Percentiles rank a stretch among this genome's conserved stretches.
Conservation (phyloP, 257 asterid species). For the Plantago elongata region DNA sequence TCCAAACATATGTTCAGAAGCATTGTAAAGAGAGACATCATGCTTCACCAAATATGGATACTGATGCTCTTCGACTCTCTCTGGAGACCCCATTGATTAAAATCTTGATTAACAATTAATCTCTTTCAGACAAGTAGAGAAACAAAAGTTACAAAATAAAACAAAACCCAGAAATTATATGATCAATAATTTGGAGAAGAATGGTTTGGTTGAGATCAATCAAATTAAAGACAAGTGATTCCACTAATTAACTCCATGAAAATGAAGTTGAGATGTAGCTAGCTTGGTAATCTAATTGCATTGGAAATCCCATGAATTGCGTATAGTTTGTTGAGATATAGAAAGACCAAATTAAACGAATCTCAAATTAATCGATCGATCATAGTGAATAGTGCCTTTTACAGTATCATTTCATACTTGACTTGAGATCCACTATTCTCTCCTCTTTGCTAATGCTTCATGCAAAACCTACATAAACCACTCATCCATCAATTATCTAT, state of each 20-base stretch:
- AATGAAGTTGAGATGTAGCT: not conserved
- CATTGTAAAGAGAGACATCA: slow-evolving; percentile 11
- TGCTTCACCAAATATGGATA: slow-evolving; percentile 23
- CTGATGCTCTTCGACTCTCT: slow-evolving; percentile 17
- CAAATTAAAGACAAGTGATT: too few species aligned
- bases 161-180: not conserved
- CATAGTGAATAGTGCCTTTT: too few species aligned
- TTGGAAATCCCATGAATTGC: not conserved
- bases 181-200: not conserved
- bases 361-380: not conserved
- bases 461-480: not conserved
- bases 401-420: not conserved
- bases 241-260: too few species aligned
- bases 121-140: not conserved
- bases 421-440: slow-evolving; percentile 11
- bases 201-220: too few species aligned
- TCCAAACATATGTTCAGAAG: slow-evolving; percentile 15
- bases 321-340: slow-evolving; percentile 8
- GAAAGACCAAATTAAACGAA: not conserved
- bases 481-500: too few species aligned
- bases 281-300: not conserved
- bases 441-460: slow-evolving; percentile 1
- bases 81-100: slow-evolving; percentile 18
- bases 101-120: not conserved
- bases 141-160: too few species aligned